Evolutionary conservation across 768 basidiomycete species (phyloP).

Genomic region (Bullera alba): DNA sequence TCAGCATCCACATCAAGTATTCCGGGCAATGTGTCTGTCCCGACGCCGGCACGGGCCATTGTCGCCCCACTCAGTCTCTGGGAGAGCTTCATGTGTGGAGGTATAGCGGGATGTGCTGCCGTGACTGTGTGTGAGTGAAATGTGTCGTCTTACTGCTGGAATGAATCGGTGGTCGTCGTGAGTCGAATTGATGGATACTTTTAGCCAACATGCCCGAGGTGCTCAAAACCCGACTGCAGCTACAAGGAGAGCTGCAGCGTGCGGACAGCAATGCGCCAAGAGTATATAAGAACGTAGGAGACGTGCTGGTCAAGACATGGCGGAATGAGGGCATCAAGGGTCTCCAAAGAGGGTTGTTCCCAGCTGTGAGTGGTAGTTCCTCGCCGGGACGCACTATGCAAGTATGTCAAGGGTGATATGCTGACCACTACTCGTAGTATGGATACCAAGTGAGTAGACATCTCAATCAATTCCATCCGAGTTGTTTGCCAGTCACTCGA

Average conservation of each 20-base stretch:
- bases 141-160: background rate
- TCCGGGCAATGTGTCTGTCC: background rate
- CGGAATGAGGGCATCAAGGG: conserved; percentile 81
- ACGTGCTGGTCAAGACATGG: conserved; percentile 82
- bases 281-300: conserved; percentile 84
- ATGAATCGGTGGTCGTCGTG: background rate
- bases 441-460: conserved; percentile 67
- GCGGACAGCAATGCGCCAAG: conserved; percentile 48
- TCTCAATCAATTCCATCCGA: background rate
- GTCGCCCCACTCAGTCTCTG: conserved; percentile 19
- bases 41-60: background rate
- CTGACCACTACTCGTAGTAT: conserved; percentile 49
- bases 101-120: conserved; percentile 82
- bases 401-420: background rate
- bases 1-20: background rate
- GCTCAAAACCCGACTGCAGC: conserved; percentile 88
- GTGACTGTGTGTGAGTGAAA: conserved; percentile 51
- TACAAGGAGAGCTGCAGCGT: conserved; percentile 89
- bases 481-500: background rate
- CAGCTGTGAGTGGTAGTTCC: conserved; percentile 64
- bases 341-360: conserved; percentile 81
- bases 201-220: conserved; percentile 51
- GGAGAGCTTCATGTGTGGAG: conserved; percentile 69
- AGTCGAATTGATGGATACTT: too few species aligned
- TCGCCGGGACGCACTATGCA: background rate